Base-by-base conservation (phyloP, 345 rosid species). In the Rhizophora mangle region DNA sequence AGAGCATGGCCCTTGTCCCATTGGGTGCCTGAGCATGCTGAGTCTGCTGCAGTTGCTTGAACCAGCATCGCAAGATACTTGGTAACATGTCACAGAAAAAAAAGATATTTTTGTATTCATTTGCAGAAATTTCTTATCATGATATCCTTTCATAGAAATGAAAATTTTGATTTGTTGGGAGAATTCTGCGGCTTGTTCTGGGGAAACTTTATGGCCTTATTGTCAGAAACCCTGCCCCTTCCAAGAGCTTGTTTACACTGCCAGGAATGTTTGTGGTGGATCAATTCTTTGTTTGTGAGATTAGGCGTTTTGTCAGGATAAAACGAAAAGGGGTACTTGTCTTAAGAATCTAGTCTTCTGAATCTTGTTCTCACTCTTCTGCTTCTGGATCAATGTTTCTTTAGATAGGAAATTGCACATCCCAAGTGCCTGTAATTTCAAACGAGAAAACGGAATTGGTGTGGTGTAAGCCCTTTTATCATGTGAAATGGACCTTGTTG, bases 141-240 rank as follows among this genome's bases (percentile, higher is more conserved):
- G 57, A 80, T 71, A 76, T 73, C 76, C 80, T 72, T 76, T 76
- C 32, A 62, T 71, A 64, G 66, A 67, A 73, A 62, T 55, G 52
- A 67, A 68, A 29, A 64, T 39, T 59, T 39, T 51, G 52, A 61
- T 62, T 77, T 69, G 70, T 62, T 63, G 68, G 69, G 65, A 70
- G 73, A 71, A 47, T 64, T 5, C 11, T 63, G 71, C 26, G 47
- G 36, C 51, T 55, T 60, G 24, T 60, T 8, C 20, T 63, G 52
- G 63, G 60, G 60, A 22, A 34, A 10, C 15, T 39, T 5, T n/a
- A 67, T 65, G 43, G 60, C 19, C 34, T 65, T n/a, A 19, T 31
- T 61, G 58, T 47, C 13, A 2, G 47, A 29, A 51, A 30, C 30
- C 29, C 29, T 36, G 22, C 62, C 26, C 24, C 24, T 5, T 8